Evolutionary conservation across 441 rosid genomes (phyloP).

Genomic region (Kokia cookei): DNA sequence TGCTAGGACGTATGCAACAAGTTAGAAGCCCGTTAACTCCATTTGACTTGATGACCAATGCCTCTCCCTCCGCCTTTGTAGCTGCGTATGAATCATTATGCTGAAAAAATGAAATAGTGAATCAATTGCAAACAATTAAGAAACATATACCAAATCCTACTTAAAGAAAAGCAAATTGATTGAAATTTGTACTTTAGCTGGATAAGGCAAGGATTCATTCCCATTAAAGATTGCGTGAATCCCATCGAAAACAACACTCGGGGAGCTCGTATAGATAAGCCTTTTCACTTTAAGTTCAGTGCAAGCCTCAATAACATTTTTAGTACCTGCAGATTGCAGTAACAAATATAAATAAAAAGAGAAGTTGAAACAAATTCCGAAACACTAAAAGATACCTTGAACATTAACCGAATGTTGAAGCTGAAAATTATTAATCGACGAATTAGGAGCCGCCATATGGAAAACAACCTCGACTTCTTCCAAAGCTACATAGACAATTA

Average conservation of each 20-base stretch:
- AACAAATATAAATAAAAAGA: neutral
- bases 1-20: slow-evolving; percentile 87
- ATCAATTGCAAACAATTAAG: neutral
- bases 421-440: slow-evolving; percentile 63
- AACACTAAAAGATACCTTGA: slow-evolving; percentile 36
- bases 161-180: neutral
- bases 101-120: slow-evolving; percentile 37
- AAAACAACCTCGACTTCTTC: slow-evolving; percentile 80
- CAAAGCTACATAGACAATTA: slow-evolving; percentile 30
- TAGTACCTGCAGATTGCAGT: slow-evolving; percentile 49
- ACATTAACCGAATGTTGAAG: slow-evolving; percentile 91
- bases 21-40: slow-evolving; percentile 74
- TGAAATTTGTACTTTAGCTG: slow-evolving; percentile 45
- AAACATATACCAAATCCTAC: neutral
- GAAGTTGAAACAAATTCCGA: neutral
- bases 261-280: slow-evolving; percentile 87
- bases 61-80: slow-evolving; percentile 89
- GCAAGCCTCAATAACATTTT: slow-evolving; percentile 80
- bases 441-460: slow-evolving; percentile 98
- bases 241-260: slow-evolving; percentile 89
- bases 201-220: slow-evolving; percentile 65
- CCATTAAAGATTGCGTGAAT: slow-evolving; percentile 49
- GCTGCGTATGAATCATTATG: slow-evolving; percentile 85
- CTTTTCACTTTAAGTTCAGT: slow-evolving; percentile 66
- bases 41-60: slow-evolving; percentile 61